phyloP scores from a whole-genome alignment of 495 filamentous ascomycete genomes.

The Choiromyces venosus region DNA sequence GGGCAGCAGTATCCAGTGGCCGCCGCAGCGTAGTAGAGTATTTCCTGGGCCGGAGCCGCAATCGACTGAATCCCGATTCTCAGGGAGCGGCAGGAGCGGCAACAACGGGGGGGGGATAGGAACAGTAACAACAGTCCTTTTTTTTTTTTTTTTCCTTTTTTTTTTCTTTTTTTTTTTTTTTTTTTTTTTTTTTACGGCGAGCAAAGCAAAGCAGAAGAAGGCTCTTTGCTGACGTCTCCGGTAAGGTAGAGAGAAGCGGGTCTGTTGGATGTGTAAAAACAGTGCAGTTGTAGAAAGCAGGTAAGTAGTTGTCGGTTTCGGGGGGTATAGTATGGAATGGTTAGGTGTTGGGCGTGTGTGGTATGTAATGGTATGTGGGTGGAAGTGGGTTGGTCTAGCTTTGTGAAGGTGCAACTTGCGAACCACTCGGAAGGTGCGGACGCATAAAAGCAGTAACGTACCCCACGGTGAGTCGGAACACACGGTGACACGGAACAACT shows the following conservation, averaged over 20 bases:
- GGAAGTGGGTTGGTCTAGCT: background rate
- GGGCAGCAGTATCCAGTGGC: background rate
- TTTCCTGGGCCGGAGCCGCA: background rate
- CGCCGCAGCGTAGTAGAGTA: background rate
- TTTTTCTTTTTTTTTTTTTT: background rate
- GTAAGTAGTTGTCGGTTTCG: background rate
- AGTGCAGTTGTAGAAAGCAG: background rate
- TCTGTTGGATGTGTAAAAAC: background rate
- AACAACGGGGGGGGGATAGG: background rate
- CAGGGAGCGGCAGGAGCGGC: background rate
- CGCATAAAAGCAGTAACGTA: too few relatives aligned
- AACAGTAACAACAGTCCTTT: background rate
- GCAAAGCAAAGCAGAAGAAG: background rate
- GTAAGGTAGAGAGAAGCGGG: background rate
- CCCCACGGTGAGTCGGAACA: too few relatives aligned
- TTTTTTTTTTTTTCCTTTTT: background rate
- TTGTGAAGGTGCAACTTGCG: background rate
- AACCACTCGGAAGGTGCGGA: slow-evolving; percentile 3
- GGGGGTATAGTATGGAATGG: background rate
- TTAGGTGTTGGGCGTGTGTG: background rate
- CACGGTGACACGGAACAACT: too few relatives aligned
- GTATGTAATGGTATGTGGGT: too few relatives aligned
- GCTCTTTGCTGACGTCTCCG: background rate
- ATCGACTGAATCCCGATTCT: background rate
- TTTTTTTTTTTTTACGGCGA: background rate